phyloP scores from a whole-genome alignment of 176 grass and related monocot genomes.

The Rhynchospora breviuscula region DNA sequence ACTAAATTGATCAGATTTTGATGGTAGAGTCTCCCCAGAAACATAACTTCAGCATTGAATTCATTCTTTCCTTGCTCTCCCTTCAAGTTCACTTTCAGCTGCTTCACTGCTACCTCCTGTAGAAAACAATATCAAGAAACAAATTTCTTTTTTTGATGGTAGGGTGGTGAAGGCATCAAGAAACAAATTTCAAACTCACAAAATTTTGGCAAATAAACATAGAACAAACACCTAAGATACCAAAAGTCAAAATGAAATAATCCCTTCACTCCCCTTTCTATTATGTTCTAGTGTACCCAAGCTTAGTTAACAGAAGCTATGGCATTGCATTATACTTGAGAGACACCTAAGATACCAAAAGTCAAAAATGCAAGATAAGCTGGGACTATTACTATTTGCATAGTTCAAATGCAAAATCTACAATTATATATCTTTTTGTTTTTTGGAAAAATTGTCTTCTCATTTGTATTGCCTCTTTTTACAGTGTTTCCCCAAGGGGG shows the following conservation, averaged over 20 bases:
- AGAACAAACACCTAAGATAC: background rate
- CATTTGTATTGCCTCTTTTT: background rate
- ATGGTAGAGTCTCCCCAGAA: conserved; percentile 80
- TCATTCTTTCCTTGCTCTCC: conserved; percentile 73
- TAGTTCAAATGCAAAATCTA: background rate
- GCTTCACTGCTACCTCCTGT: conserved; percentile 77
- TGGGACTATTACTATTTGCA: background rate
- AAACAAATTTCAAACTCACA: background rate
- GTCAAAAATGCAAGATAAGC: background rate
- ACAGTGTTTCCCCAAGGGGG: background rate
- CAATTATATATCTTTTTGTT: background rate
- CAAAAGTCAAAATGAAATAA: background rate
- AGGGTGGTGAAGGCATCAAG: background rate
- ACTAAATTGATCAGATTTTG: conserved; percentile 75
- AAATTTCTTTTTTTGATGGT: too few species aligned
- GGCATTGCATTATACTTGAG: background rate
- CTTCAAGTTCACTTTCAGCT: conserved; percentile 63
- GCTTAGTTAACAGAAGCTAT: background rate
- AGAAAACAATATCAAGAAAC: background rate
- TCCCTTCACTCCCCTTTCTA: background rate
- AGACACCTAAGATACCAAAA: background rate
- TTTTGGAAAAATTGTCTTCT: background rate
- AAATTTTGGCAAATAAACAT: background rate
- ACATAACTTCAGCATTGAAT: conserved; percentile 66
- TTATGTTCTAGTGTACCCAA: background rate